Conservation (phyloP, 441 rosid genomes). For the Erodium texanum region DNA sequence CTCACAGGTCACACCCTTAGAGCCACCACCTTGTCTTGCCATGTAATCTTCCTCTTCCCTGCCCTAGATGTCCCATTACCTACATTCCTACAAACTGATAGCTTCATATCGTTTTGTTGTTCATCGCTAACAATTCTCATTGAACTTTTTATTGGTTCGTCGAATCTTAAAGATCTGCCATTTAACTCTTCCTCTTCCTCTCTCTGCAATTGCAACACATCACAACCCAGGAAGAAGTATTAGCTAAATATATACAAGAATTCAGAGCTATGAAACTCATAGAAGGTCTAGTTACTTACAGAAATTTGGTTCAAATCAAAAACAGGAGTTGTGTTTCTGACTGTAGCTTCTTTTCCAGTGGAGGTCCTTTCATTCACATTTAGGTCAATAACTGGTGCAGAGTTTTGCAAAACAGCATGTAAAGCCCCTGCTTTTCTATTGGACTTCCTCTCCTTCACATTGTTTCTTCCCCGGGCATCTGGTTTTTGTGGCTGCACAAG, state of each 20-base stretch:
- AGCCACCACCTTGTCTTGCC: slow-evolving; percentile 92
- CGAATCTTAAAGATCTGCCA: slow-evolving; percentile 28
- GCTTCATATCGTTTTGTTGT: slow-evolving; percentile 37
- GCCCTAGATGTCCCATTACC: slow-evolving; percentile 45
- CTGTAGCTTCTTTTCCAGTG: slow-evolving; percentile 33
- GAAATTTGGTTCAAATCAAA: slow-evolving; percentile 83
- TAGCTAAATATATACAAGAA: slow-evolving; percentile 13
- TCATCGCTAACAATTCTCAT: slow-evolving; percentile 37
- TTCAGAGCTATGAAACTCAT: not conserved
- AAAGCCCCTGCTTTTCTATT: slow-evolving; percentile 21
- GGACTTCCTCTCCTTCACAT: slow-evolving; percentile 24
- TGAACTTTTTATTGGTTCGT: slow-evolving; percentile 35
- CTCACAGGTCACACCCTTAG: slow-evolving; percentile 45
- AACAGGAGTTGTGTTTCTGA: slow-evolving; percentile 23
- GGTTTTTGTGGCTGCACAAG: slow-evolving; percentile 23
- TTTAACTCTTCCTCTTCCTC: slow-evolving; percentile 60
- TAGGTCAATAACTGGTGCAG: slow-evolving; percentile 19
- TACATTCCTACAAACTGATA: slow-evolving; percentile 46
- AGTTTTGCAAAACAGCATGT: not conserved
- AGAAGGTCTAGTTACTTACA: slow-evolving; percentile 32
- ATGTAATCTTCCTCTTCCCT: slow-evolving; percentile 83
- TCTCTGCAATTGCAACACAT: slow-evolving; percentile 32
- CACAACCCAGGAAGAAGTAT: not conserved
- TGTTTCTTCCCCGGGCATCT: slow-evolving; percentile 21
- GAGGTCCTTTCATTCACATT: slow-evolving; percentile 47